phyloP scores from a whole-genome alignment of 2,329 filamentous ascomycete species.

The Scortechinia acanthostroma region DNA sequence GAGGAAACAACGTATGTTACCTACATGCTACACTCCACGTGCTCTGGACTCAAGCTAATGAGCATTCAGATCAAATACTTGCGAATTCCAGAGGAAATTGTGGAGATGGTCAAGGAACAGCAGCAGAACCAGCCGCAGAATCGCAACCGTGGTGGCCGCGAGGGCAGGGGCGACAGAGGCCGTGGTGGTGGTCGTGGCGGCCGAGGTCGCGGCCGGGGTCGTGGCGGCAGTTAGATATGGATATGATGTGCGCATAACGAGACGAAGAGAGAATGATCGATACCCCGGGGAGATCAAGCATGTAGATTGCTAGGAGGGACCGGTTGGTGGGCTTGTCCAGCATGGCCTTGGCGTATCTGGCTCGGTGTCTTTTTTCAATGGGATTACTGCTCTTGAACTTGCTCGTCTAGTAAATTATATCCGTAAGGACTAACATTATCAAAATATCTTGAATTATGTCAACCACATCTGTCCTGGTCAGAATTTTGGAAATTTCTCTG shows the following conservation, averaged over 20 bases:
- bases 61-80: constrained; percentile 97
- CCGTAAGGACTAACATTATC: background rate
- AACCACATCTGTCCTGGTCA: no score
- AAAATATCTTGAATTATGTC: no score
- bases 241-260: background rate
- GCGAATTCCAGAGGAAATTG: constrained; percentile 89
- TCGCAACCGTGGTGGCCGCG: constrained; percentile 16
- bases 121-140: constrained; percentile 49
- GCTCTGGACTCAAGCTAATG: no score
- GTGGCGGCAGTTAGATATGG: background rate
- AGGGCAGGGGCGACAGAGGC: background rate
- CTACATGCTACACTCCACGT: background rate
- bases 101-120: constrained; percentile 89
- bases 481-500: no score
- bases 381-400: no score
- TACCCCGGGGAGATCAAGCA: background rate
- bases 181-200: background rate
- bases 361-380: background rate
- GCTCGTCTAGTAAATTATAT: background rate
- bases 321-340: background rate
- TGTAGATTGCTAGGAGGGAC: background rate
- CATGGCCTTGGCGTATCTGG: background rate
- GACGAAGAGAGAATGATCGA: background rate
- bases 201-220: background rate
- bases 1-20: constrained; percentile 83